phyloP scores from a whole-genome alignment of 1,139 yeast species.

The Blastobotrys arbuscula region DNA sequence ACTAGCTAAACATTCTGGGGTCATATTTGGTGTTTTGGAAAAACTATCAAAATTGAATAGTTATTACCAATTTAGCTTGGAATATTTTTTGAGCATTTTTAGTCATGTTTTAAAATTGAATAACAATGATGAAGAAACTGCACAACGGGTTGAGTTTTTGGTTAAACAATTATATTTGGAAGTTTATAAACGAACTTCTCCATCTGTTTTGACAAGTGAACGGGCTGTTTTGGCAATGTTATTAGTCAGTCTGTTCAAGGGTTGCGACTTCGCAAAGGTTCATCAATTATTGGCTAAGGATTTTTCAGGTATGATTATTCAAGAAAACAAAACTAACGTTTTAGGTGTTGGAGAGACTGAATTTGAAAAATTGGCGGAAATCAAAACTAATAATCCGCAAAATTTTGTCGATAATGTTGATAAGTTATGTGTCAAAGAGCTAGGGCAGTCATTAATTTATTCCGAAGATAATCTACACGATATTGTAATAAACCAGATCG shows the following conservation, averaged over 20 bases:
- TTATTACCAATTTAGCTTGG: constrained; percentile 57
- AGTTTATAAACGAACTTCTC: constrained; percentile 43
- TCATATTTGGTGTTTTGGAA: constrained; percentile 44
- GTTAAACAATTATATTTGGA: constrained; percentile 41
- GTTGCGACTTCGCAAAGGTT: constrained; percentile 1
- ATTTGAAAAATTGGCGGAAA: constrained; percentile 13
- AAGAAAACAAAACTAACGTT: neutral
- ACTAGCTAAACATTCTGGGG: constrained; percentile 52
- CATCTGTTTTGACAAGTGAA: constrained; percentile 49
- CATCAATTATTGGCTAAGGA: neutral
- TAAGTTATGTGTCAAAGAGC: constrained; percentile 13
- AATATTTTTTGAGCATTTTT: constrained; percentile 43
- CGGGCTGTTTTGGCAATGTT: constrained; percentile 42
- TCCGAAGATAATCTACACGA: constrained; percentile 15
- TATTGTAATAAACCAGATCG: constrained; percentile 21
- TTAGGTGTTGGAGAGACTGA: constrained; percentile 13
- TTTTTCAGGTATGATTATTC: neutral
- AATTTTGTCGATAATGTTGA: constrained; percentile 20
- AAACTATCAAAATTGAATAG: constrained; percentile 40
- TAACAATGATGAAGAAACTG: neutral
- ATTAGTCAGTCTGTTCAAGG: constrained; percentile 24
- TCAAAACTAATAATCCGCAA: constrained; percentile 24
- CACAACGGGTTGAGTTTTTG: constrained; percentile 28
- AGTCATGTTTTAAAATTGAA: constrained; percentile 28
- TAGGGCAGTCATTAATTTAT: constrained; percentile 13